These are phyloP conservation scores for Xylaria sp. DNA, from an alignment of 2,329 filamentous ascomycete genomes.

Conservation along the genomic window DNA sequence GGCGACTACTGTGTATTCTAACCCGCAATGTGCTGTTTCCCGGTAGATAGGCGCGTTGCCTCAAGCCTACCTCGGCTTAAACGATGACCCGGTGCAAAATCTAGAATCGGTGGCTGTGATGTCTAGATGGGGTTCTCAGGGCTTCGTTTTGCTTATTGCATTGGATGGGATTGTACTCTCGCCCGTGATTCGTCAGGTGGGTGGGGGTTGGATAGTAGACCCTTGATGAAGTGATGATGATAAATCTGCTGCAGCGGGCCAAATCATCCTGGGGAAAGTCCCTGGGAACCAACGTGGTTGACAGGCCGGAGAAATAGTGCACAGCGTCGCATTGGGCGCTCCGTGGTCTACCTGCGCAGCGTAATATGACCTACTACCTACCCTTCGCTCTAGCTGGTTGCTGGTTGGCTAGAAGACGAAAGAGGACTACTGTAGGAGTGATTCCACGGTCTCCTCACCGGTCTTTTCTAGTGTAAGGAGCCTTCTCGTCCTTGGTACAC, in stretches of 20 bases:
- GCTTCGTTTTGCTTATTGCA: constrained; percentile 20
- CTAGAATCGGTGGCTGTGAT: constrained; percentile 26
- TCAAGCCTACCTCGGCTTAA: constrained; percentile 25
- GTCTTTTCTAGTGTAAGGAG: constrained; percentile 7
- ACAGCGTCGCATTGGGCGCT: constrained; percentile 40
- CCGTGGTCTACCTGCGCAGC: constrained; percentile 28
- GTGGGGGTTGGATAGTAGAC: constrained; percentile 23
- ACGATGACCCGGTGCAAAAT: constrained; percentile 32
- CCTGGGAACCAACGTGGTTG: constrained; percentile 43
- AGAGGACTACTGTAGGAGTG: neutral
- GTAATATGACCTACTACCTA: constrained; percentile 20
- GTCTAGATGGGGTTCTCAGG: constrained; percentile 8
- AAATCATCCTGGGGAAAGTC: constrained; percentile 34
- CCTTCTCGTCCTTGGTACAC: neutral
- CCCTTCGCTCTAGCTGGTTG: constrained; percentile 4
- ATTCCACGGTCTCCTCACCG: constrained; percentile 30
- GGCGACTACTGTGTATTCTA: constrained; percentile 10
- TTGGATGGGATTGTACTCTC: constrained; percentile 29
- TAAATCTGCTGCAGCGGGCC: constrained; percentile 40
- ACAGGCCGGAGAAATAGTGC: constrained; percentile 31
- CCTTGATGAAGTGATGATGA: constrained; percentile 47
- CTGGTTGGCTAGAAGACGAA: constrained; percentile 22
- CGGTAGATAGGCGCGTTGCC: constrained; percentile 18
- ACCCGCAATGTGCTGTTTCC: constrained; percentile 2
- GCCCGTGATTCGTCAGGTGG: constrained; percentile 22